Conservation (phyloP, 2,329 filamentous ascomycete genomes). For the Penicillium vulpinum region DNA sequence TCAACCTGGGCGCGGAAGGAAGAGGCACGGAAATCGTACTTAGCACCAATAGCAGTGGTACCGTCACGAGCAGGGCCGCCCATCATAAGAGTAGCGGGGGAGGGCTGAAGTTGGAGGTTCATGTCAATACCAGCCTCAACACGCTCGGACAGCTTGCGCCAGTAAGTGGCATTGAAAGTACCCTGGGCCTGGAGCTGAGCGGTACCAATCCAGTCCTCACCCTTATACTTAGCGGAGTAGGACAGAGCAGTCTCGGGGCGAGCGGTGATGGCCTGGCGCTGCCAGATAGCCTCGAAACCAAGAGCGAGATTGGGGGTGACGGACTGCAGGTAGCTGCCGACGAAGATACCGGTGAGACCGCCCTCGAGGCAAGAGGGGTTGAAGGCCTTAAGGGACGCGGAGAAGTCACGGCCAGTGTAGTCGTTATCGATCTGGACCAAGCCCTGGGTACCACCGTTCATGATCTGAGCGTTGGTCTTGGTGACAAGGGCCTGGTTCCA, state of each 20-base stretch:
- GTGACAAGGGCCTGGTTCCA: constrained; percentile 78
- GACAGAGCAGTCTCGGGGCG: constrained; percentile 89
- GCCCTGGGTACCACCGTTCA: constrained; percentile 73
- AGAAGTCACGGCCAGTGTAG: constrained; percentile 91
- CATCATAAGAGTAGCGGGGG: constrained; percentile 68
- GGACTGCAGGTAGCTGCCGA: constrained; percentile 93
- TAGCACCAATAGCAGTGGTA: constrained; percentile 85
- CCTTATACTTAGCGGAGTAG: constrained; percentile 89
- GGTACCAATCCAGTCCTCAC: constrained; percentile 87
- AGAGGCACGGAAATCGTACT: constrained; percentile 96
- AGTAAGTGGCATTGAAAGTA: constrained; percentile 87
- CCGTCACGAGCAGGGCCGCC: constrained; percentile 81
- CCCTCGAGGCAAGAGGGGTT: constrained; percentile 95
- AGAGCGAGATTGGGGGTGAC: constrained; percentile 83
- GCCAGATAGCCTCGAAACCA: constrained; percentile 91
- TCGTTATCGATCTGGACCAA: constrained; percentile 95
- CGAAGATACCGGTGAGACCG: constrained; percentile 89
- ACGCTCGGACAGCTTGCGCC: constrained; percentile 87
- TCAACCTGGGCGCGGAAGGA: constrained; percentile 96
- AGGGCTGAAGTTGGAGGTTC: constrained; percentile 76
- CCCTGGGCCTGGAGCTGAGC: constrained; percentile 88
- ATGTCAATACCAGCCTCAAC: constrained; percentile 95
- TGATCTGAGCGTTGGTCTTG: constrained; percentile 85
- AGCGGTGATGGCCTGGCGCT: constrained; percentile 77
- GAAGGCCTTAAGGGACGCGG: constrained; percentile 85